A percentile compares a stretch with the other conserved stretches of the same genome.
Evolutionary conservation across 495 filamentous ascomycete species (phyloP).

Genomic region (Tuber calosporum): DNA sequence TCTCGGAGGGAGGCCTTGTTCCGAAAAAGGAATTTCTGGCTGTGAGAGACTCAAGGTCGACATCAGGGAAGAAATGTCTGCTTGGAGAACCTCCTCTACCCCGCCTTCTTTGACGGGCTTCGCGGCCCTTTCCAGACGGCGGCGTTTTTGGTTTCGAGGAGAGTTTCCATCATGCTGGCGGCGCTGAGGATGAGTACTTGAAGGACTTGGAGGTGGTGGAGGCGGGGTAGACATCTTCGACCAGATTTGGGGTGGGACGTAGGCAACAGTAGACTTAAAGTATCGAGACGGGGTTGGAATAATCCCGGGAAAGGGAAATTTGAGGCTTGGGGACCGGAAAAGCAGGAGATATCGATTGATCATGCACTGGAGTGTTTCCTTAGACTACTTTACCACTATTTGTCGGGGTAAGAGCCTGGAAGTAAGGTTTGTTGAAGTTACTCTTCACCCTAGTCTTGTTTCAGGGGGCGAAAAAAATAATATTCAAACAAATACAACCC

Average conservation of each 20-base stretch:
- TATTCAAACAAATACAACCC: background rate
- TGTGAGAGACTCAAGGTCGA: slow-evolving; percentile 47
- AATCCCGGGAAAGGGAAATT: background rate
- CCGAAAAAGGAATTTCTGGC: slow-evolving; percentile 31
- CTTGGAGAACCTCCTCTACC: slow-evolving; percentile 64
- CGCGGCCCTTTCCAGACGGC: slow-evolving; percentile 21
- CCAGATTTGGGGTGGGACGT: background rate
- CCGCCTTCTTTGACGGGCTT: slow-evolving; percentile 51
- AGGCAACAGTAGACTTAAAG: background rate
- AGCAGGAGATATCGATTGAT: background rate
- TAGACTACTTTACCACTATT: background rate
- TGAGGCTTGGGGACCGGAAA: background rate
- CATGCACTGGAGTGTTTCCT: background rate
- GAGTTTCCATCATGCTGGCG: background rate
- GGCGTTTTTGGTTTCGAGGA: background rate
- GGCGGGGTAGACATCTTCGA: background rate
- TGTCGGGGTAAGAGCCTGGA: background rate
- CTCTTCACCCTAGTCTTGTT: background rate
- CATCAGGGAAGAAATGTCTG: slow-evolving; percentile 62
- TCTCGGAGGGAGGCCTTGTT: slow-evolving; percentile 53
- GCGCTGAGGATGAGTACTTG: background rate
- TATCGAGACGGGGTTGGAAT: background rate
- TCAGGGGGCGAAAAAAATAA: background rate
- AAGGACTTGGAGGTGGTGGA: background rate
- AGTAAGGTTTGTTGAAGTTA: background rate